Base-by-base conservation (phyloP, 371 early-diverging fungal species). In the Mucor irregularis region DNA sequence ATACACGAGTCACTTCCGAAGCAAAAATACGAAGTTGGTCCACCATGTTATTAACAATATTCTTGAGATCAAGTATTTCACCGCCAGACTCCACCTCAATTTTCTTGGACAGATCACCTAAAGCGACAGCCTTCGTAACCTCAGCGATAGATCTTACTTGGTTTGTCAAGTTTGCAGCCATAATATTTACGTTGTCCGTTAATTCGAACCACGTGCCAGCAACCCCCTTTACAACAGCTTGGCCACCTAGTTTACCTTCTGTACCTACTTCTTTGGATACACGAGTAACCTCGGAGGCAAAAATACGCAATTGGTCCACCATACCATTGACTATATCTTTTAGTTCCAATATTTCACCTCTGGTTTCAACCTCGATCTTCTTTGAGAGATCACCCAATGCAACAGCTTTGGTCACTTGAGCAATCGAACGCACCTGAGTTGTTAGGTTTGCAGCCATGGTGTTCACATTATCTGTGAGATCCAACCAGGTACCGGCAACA, bases 161-260 rank as follows among this genome's bases (percentile, higher is more conserved):
- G 16, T 37, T 62, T 0, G 85, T 84, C 3, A 84, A 45, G 52
- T 83, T 83, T 8, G 76, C 66, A 6, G 81, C 83, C 83, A 83
- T 68, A 5, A 29, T 40, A 39, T 78, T 52, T 30, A 76, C 77
- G 51, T 78, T 81, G 35, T 74, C 66, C 0, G 82, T 78, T 4
- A 81, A 55, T 4, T 74, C 64, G 44, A 58, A 63, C 82, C 82
- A 81, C 0, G 63, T 72, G 19, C 82, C 82, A 8, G 61, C 78
- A 1, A 80, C 72, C 14, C 62, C 68, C 6, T 53, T 29, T 0
- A 61, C 61, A n/a, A 48, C 22, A n/a, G 81, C 81, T 31, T 80
- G 78, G 11, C 78, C 81, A 35, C 81, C 81, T 0, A 80, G 66
- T 21, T 62, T 65, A n/a, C 81, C 81, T 7, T 80, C 76, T 22